Conservation (phyloP, 805 yeast genomes). For the Lachancea kluyveri region DNA sequence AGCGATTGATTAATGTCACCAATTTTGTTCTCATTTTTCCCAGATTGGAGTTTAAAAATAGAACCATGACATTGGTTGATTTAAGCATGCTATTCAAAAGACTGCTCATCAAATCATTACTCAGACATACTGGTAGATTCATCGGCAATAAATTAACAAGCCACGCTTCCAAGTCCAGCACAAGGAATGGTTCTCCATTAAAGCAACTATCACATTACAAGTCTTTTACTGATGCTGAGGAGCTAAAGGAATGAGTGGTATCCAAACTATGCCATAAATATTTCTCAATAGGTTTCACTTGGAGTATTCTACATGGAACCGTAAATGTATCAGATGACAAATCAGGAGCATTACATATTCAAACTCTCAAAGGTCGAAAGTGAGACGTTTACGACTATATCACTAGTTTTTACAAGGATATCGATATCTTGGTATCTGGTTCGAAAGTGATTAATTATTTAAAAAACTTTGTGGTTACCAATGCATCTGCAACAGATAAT, state of each 20-base stretch:
- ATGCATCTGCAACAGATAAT: no score
- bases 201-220: slow-evolving; percentile 12
- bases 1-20: slow-evolving; percentile 69
- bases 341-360: no score
- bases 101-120: slow-evolving; percentile 49
- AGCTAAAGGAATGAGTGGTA: slow-evolving; percentile 7
- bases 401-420: no score
- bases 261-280: no score
- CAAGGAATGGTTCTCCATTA: slow-evolving; percentile 7
- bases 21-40: slow-evolving; percentile 67
- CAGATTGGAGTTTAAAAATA: slow-evolving; percentile 46
- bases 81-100: slow-evolving; percentile 56
- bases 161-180: slow-evolving; percentile 3
- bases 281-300: no score
- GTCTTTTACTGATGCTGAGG: slow-evolving; percentile 12
- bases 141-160: slow-evolving; percentile 63
- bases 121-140: slow-evolving; percentile 69
- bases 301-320: no score
- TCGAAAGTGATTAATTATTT: no score
- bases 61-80: slow-evolving; percentile 70
- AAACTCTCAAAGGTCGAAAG: no score
- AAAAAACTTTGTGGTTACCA: no score
- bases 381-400: no score
- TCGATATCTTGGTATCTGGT: no score
- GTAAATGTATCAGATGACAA: no score